These are phyloP conservation scores for Acacia crassicarpa DNA, from an alignment of 306 rosid genomes.

Conservation along the genomic window DNA sequence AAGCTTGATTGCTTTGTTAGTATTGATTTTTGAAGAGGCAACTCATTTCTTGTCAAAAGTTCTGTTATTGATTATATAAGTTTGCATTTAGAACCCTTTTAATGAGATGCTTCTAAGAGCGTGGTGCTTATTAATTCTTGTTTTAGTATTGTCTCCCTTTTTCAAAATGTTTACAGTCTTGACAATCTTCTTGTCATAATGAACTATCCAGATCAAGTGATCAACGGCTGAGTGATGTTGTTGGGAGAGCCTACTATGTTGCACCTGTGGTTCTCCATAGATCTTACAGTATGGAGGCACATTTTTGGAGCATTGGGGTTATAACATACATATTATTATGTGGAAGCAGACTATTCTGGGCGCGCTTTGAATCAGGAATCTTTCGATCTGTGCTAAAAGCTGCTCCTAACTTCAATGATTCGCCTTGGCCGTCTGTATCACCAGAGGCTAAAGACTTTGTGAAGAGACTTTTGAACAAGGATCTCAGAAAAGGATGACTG, in stretches of 20 bases:
- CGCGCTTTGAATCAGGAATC: constrained; percentile 93
- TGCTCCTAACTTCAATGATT: constrained; percentile 84
- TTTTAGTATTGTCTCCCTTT: too few relatives aligned
- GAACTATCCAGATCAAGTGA: constrained; percentile 44
- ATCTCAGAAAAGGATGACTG: constrained; percentile 96
- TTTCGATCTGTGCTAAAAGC: constrained; percentile 94
- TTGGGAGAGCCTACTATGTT: constrained; percentile 97
- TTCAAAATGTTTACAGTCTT: too few relatives aligned
- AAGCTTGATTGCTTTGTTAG: background rate
- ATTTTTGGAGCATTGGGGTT: constrained; percentile 98
- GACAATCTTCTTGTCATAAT: background rate
- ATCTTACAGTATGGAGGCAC: constrained; percentile 91
- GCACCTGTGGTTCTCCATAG: constrained; percentile 98
- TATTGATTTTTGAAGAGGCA: background rate
- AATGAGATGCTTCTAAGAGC: too few relatives aligned
- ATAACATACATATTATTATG: constrained; percentile 82
- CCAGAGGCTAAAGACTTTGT: constrained; percentile 94
- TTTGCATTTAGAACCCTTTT: background rate
- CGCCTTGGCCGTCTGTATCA: constrained; percentile 88
- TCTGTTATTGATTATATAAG: background rate
- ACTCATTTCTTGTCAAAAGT: background rate
- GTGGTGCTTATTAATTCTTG: too few relatives aligned
- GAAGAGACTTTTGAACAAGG: constrained; percentile 92
- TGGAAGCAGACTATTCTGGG: constrained; percentile 98
- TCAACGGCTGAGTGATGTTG: constrained; percentile 84